Evolutionary conservation across 305 asterid species (phyloP).

Genomic region (Solanum hybrid): DNA sequence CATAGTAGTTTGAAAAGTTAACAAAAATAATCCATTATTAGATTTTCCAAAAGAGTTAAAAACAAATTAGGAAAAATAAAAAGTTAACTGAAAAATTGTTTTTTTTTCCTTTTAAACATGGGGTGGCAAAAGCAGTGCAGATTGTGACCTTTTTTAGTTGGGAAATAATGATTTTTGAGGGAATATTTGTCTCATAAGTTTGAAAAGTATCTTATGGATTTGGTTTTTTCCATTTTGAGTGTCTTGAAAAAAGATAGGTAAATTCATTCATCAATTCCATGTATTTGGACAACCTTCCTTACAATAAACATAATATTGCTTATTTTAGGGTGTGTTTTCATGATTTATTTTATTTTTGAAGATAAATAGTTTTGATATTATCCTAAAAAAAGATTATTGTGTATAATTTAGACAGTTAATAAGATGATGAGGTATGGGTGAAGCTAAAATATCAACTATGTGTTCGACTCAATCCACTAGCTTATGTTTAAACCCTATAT

Average conservation of each 20-base stretch:
- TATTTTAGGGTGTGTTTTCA: not conserved
- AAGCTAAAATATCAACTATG: not conserved
- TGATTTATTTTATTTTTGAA: not conserved
- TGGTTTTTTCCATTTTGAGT: conserved; percentile 1
- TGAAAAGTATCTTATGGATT: not conserved
- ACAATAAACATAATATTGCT: not conserved
- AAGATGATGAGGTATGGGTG: not conserved
- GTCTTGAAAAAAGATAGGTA: not conserved
- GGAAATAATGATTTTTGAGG: not conserved
- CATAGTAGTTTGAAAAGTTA: conserved; percentile 8
- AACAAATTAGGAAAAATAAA: not conserved
- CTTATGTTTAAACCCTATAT: not conserved
- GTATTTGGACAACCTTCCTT: not conserved
- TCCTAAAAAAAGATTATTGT: too few species aligned
- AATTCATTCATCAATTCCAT: not conserved
- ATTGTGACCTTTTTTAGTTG: not conserved
- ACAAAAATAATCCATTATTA: not conserved
- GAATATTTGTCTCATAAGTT: not conserved
- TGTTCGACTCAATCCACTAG: not conserved
- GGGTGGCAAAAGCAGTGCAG: not conserved
- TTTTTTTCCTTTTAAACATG: not conserved
- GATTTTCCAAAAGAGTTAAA: not conserved
- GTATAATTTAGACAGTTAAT: not conserved
- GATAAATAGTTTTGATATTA: not conserved
- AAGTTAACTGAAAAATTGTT: not conserved